Evolutionary conservation across 495 filamentous ascomycete species (phyloP), one percentile per base, ranked within the genome.

Genomic region (Daldinia bambusicola): DNA sequence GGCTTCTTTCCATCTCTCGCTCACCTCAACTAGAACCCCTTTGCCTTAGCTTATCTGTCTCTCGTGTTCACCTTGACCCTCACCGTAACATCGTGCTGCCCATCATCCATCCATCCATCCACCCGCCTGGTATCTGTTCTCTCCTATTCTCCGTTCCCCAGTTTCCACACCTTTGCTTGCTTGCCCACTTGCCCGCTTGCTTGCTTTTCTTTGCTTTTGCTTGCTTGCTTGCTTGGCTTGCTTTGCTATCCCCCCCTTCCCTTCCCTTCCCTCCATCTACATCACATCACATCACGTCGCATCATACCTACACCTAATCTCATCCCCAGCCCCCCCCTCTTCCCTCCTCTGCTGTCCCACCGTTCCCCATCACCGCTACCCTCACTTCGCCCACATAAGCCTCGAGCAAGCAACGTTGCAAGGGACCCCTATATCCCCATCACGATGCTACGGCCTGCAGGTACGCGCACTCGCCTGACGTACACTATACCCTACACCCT

Each of bases 361-460:
- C n/a, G n/a, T 3, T 30, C 45, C 20, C 18, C 13, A 22, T 31
- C 48, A 52, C 48, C 8, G 12, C 14, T 20, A 52, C 48, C 48
- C 12, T 52, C 22, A 30, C 50, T 22, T 32, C 20, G 22, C 20
- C 26, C 22, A 13, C 26, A n/a, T 52, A 18, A 26, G n/a, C n/a
- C n/a, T n/a, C 5, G 43, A 41, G 22, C 57, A 36, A 61, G 43
- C 58, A 60, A 60, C 57, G 57, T 48, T 60, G 26, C 57, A 60
- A 48, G 30, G 34, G 1, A 18, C 43, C 6, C 20, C 13, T 37
- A 5, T n/a, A 26, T 26, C 26, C 26, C 26, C 26, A 26, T 26
- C 26, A 26, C 26, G 26, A 26, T 26, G 26, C 26, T 26, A 26
- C 26, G 1, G 26, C 26, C 53, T 57, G 31, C 32, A 34, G 31